phyloP scores from a whole-genome alignment of 2,329 filamentous ascomycete genomes.

The Tolypocladium cylindrosporum region DNA sequence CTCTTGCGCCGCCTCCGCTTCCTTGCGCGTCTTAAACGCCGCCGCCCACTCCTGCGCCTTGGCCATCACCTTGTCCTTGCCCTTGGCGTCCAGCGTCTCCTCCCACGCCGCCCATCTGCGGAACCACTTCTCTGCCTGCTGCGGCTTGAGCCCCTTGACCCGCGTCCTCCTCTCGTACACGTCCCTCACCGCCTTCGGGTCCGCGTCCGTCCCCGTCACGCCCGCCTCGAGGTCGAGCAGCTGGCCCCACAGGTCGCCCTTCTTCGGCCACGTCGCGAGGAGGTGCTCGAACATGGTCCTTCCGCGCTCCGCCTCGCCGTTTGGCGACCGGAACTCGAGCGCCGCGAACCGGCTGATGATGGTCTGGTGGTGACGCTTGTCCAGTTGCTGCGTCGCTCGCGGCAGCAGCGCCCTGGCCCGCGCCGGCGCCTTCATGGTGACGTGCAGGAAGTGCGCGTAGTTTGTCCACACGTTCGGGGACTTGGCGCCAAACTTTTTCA shows the following conservation, averaged over 20 bases:
- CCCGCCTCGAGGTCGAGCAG: slow-evolving; percentile 76
- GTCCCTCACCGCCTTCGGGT: slow-evolving; percentile 50
- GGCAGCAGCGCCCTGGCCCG: slow-evolving; percentile 68
- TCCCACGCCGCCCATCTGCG: slow-evolving; percentile 89
- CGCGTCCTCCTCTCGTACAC: slow-evolving; percentile 74
- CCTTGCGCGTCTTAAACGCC: slow-evolving; percentile 34
- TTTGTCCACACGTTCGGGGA: slow-evolving; percentile 81
- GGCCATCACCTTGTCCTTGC: slow-evolving; percentile 58
- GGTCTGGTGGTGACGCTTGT: slow-evolving; percentile 50
- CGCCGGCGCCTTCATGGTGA: slow-evolving; percentile 58
- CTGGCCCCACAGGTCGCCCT: slow-evolving; percentile 87
- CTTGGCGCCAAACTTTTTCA: slow-evolving; percentile 81
- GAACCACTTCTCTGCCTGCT: slow-evolving; percentile 80
- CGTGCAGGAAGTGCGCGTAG: slow-evolving; percentile 88
- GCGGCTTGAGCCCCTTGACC: slow-evolving; percentile 64
- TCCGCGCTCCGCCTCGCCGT: slow-evolving; percentile 80
- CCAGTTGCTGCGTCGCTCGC: slow-evolving; percentile 77
- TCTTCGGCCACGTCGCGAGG: slow-evolving; percentile 75
- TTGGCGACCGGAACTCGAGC: slow-evolving; percentile 77
- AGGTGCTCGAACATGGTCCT: slow-evolving; percentile 91
- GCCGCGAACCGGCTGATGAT: slow-evolving; percentile 83
- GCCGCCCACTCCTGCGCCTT: slow-evolving; percentile 63
- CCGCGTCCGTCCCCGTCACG: slow-evolving; percentile 42
- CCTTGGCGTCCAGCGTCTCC: slow-evolving; percentile 57
- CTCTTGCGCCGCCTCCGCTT: slow-evolving; percentile 21